Evolutionary conservation across 2,329 filamentous ascomycete species (phyloP), one percentile per base, ranked within the genome.

Genomic region (Cryphonectria nitschkei): DNA sequence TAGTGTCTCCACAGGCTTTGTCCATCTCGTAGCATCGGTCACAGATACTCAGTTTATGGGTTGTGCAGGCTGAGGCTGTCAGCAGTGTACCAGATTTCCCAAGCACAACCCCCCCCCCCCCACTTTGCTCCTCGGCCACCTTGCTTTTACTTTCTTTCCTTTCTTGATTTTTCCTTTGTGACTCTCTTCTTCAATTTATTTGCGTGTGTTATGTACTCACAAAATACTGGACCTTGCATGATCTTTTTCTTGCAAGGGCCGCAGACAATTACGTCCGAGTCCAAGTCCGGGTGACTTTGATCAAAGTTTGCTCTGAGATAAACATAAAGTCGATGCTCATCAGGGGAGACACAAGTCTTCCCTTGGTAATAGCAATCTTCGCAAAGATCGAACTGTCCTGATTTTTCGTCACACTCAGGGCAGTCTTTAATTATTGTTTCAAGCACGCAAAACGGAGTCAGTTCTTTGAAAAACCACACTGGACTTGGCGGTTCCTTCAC

Each of bases 11-110:
- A 39, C 70, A 72, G 1, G n/a, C 60, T 32, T 41, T 67, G 19
- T 72, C 70, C 68, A 72, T 67, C 13, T 67, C 70, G 26, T 70
- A 72, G 7, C 70, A 72, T 4, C 68, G 70, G 43, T 72, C 70
- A 32, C 70, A 72, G 26, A 72, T 67, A 14, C 65, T 64, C 9
- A 46, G 62, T 9, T 72, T 43, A 9, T 72, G 68, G n/a, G 69
- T 50, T 46, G 56, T 61, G n/a, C 70, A 72, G 64, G 64, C 70
- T 72, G 41, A 29, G 1, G n/a, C 29, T n/a, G 58, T 70, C 41
- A 70, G 68, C 22, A n/a, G 16, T 8, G 46, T 61, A 19, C 26
- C n/a, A 5, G 7, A 43, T 41, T 16, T 13, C 29, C 1, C 14
- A n/a, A 14, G 39, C 22, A 13, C 29, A 2, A 29, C 19, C 1